Conservation (phyloP, 1,139 yeast genomes). For the Geotrichum macrosporum region DNA sequence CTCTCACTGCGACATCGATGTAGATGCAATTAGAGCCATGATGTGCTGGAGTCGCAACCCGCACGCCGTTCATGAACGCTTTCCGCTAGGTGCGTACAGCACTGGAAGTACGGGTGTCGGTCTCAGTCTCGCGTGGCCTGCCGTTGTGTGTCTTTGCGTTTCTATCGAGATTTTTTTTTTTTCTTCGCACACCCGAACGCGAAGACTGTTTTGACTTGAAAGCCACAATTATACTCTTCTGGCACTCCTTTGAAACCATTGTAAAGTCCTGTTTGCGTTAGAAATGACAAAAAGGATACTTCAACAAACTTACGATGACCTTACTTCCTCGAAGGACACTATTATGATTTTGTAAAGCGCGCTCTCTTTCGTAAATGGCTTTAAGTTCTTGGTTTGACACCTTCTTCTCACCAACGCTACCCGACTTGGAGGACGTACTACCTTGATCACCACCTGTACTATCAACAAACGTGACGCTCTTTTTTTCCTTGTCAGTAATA, state of each 20-base stretch:
- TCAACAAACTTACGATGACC: conserved; percentile 37
- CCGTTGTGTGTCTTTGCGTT: too few species aligned
- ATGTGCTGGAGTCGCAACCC: too few species aligned
- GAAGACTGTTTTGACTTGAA: conserved; percentile 14
- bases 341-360: conserved; percentile 71
- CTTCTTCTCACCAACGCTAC: neutral
- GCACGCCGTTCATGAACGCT: too few species aligned
- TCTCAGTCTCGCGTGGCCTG: too few species aligned
- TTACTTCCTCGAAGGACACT: conserved; percentile 76
- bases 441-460: conserved; percentile 27
- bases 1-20: too few species aligned
- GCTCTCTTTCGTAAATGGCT: conserved; percentile 55
- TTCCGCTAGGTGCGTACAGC: too few species aligned
- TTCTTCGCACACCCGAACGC: conserved; percentile 2
- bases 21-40: too few species aligned
- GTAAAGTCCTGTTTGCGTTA: conserved; percentile 13
- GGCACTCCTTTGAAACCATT: conserved; percentile 20
- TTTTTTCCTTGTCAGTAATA: conserved; percentile 6
- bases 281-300: neutral
- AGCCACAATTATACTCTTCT: conserved; percentile 16
- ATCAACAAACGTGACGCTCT: conserved; percentile 26
- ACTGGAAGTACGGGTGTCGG: too few species aligned
- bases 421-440: neutral
- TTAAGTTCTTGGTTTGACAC: conserved; percentile 48
- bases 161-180: too few species aligned